Base-by-base conservation (phyloP, 106 monocot species). In the Alisma plantagoaquatica region DNA sequence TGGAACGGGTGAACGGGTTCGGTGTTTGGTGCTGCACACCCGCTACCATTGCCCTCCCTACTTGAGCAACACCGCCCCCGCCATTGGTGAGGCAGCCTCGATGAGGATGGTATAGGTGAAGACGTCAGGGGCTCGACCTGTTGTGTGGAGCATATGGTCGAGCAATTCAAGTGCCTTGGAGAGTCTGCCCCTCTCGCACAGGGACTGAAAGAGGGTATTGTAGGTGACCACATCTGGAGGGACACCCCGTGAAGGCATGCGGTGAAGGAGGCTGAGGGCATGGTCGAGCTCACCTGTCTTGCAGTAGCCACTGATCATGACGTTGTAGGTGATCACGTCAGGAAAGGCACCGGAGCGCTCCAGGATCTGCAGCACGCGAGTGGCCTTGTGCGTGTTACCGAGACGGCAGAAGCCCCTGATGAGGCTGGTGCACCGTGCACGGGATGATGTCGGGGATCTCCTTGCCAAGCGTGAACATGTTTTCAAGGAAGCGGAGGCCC, bases 31-130 rank as follows among this genome's bases (percentile, higher is more conserved):
- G n/a, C n/a, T n/a, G n/a, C n/a, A n/a, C n/a, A n/a, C n/a, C n/a
- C n/a, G n/a, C n/a, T n/a, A n/a, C n/a, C n/a, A n/a, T n/a, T n/a
- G n/a, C n/a, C n/a, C n/a, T n/a, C n/a, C n/a, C n/a, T n/a, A n/a
- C n/a, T n/a, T n/a, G n/a, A n/a, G n/a, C n/a, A n/a, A n/a, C n/a
- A n/a, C n/a, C n/a, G n/a, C n/a, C n/a, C n/a, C n/a, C n/a, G n/a
- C n/a, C n/a, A n/a, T n/a, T n/a, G n/a, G n/a, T n/a, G n/a, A 78
- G 8, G 73, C 56, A 8, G 86, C 79, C 56, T 93, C 87, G 18
- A 93, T 80, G 3, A 93, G 72, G 30, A 82, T 86, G 3, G 82
- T 93, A 70, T 93, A 93, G 14, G 92, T 93, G 74, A 93, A 79
- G 26, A 87, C 87, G 19, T 83, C 82, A 0, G 83, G 79, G 0